Conservation (phyloP, 1,284 basidiomycete genomes). For the Heterobasidion occidentale region DNA sequence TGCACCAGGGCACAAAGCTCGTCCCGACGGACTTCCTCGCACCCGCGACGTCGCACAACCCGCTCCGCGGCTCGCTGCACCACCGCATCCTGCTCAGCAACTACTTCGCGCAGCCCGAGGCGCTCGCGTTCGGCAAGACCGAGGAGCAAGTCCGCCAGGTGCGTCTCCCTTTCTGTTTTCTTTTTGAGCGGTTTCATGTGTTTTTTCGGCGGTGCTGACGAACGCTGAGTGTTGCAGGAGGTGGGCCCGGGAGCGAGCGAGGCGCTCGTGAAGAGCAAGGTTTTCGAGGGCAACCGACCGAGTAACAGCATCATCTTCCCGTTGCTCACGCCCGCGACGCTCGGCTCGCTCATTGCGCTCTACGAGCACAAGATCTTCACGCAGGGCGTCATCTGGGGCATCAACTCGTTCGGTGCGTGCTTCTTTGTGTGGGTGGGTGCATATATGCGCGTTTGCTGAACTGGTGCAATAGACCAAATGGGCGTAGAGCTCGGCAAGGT, state of each 20-base stretch:
- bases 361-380: constrained; percentile 99
- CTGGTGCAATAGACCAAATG: constrained; percentile 65
- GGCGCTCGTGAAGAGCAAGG: constrained; percentile 91
- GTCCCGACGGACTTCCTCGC: constrained; percentile 95
- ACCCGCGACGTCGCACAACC: constrained; percentile 91
- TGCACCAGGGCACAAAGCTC: constrained; percentile 92
- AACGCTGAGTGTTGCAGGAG: constrained; percentile 38
- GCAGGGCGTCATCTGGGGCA: constrained; percentile 95
- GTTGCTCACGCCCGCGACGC: constrained; percentile 81
- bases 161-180: constrained; percentile 1
- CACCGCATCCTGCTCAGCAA: constrained; percentile 97
- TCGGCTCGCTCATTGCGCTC: constrained; percentile 83
- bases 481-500: constrained; percentile 97
- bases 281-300: constrained; percentile 96
- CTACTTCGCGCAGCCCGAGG: constrained; percentile 97
- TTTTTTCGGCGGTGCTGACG: neutral
- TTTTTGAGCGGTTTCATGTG: too few relatives aligned
- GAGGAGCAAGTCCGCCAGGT: constrained; percentile 73
- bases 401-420: constrained; percentile 87
- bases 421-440: neutral
- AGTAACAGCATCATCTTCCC: constrained; percentile 98
- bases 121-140: constrained; percentile 95
- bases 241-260: constrained; percentile 72
- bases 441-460: constrained; percentile 1
- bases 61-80: constrained; percentile 79